phyloP scores from a whole-genome alignment of 176 grass and related monocot genomes.

The Melocanna baccifera region DNA sequence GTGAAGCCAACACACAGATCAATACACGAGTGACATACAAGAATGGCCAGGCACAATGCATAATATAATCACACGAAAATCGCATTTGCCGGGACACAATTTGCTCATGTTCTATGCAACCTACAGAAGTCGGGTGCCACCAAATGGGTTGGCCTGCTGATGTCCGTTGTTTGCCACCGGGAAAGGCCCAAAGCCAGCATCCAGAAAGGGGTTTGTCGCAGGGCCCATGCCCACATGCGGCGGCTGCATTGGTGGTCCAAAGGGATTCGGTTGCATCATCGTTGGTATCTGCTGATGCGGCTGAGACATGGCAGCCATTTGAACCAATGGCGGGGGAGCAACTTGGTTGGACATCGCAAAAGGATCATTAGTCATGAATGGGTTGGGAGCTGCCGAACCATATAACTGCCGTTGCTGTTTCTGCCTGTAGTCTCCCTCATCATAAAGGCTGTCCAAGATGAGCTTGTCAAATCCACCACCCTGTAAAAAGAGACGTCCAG shows the following conservation, averaged over 20 bases:
- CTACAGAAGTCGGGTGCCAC: slow-evolving; percentile 51
- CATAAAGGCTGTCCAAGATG: slow-evolving; percentile 66
- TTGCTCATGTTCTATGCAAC: slow-evolving; percentile 32
- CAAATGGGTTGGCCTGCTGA: slow-evolving; percentile 66
- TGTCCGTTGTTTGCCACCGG: slow-evolving; percentile 47
- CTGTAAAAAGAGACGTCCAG: slow-evolving; percentile 22
- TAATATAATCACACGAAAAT: slow-evolving; percentile 68
- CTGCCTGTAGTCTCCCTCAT: slow-evolving; percentile 64
- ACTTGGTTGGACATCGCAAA: slow-evolving; percentile 75
- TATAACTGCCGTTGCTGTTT: slow-evolving; percentile 71
- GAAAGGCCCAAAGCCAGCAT: slow-evolving; percentile 62
- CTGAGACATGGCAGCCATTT: slow-evolving; percentile 82
- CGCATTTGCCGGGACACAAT: slow-evolving; percentile 34
- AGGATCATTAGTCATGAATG: slow-evolving; percentile 77
- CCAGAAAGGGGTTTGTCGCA: slow-evolving; percentile 60
- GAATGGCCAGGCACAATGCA: slow-evolving; percentile 48
- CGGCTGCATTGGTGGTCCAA: slow-evolving; percentile 48
- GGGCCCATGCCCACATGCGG: slow-evolving; percentile 34
- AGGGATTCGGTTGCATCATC: slow-evolving; percentile 60
- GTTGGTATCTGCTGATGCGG: slow-evolving; percentile 69
- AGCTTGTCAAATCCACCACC: slow-evolving; percentile 66
- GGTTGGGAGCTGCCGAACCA: slow-evolving; percentile 62
- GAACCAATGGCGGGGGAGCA: slow-evolving; percentile 68
- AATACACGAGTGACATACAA: slow-evolving; percentile 37
- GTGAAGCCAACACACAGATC: slow-evolving; percentile 43